These are phyloP conservation scores for Chalaropsis ovoidea DNA, from an alignment of 2,329 filamentous ascomycete genomes.

Conservation along the genomic window DNA sequence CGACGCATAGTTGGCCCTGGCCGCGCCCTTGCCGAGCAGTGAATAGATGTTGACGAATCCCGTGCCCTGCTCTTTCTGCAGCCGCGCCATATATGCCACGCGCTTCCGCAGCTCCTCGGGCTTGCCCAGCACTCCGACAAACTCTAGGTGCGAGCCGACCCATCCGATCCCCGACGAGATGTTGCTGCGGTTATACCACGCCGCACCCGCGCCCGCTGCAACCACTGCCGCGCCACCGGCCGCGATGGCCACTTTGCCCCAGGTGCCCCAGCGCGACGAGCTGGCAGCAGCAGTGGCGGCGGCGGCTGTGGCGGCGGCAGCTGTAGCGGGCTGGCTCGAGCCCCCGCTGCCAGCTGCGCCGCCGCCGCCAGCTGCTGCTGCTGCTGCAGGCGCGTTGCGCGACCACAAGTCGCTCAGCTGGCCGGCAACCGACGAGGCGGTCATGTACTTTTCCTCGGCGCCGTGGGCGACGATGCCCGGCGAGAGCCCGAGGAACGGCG, in stretches of 20 bases:
- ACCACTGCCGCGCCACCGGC: conserved; percentile 77
- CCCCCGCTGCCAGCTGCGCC: conserved; percentile 28
- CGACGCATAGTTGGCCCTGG: conserved; percentile 30
- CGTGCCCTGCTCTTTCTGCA: conserved; percentile 55
- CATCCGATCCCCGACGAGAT: conserved; percentile 67
- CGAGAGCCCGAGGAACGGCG: conserved; percentile 74
- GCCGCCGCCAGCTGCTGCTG: too few relatives aligned
- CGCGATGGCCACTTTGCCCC: conserved; percentile 76
- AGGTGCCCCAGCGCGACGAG: conserved; percentile 57
- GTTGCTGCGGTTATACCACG: conserved; percentile 75
- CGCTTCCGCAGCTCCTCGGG: conserved; percentile 70
- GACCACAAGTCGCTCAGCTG: conserved; percentile 59
- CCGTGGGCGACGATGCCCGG: conserved; percentile 76
- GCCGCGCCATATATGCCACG: conserved; percentile 54
- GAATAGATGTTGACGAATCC: conserved; percentile 85
- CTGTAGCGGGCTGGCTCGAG: background rate
- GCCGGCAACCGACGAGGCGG: conserved; percentile 57
- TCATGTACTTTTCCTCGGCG: conserved; percentile 77
- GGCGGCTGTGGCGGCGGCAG: conserved; percentile 27
- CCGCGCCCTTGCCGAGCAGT: conserved; percentile 60
- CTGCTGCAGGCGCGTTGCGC: conserved; percentile 33
- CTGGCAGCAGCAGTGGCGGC: conserved; percentile 31
- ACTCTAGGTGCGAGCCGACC: conserved; percentile 85
- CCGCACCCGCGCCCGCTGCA: conserved; percentile 70
- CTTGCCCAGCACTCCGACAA: conserved; percentile 81